Conservation (phyloP, 352 stramenopile genomes). For the Pythium volutum region DNA sequence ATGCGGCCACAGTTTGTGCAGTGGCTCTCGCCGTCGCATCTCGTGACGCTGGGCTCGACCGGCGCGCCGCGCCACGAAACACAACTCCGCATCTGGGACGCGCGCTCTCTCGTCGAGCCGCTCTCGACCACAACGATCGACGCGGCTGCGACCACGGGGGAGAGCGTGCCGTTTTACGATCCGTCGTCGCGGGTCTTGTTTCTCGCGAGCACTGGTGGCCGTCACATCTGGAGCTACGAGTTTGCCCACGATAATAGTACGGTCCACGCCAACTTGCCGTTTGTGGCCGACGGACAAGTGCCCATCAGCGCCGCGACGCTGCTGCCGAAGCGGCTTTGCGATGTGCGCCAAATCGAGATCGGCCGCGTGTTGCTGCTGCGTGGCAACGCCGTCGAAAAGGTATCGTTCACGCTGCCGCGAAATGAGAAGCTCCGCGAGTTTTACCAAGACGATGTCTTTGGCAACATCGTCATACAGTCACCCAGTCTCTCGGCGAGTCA, state of each 20-base stretch:
- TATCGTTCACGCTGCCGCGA: constrained; percentile 68
- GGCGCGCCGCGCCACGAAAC: constrained; percentile 61
- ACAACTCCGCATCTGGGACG: constrained; percentile 72
- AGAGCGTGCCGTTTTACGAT: constrained; percentile 61
- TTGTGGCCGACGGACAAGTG: constrained; percentile 41
- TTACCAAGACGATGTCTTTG: constrained; percentile 82
- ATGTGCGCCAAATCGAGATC: constrained; percentile 70
- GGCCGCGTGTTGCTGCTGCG: constrained; percentile 62
- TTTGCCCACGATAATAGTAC: constrained; percentile 32
- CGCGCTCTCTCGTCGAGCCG: constrained; percentile 65
- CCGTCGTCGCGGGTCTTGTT: constrained; percentile 63
- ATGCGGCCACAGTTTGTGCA: constrained; percentile 66
- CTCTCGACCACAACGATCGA: constrained; percentile 40
- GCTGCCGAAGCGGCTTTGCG: constrained; percentile 58
- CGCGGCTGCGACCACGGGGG: constrained; percentile 25
- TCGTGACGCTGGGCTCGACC: constrained; percentile 46
- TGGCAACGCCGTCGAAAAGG: constrained; percentile 40
- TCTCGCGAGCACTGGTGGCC: constrained; percentile 58
- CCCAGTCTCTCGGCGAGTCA: constrained; percentile 33
- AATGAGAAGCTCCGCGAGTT: constrained; percentile 63
- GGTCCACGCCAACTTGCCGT: constrained; percentile 62
- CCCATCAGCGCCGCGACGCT: constrained; percentile 59
- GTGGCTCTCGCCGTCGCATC: constrained; percentile 40
- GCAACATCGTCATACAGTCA: constrained; percentile 29
- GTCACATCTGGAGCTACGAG: constrained; percentile 77